These are phyloP conservation scores for Aspergillus nidulans DNA, from an alignment of 495 filamentous ascomycete genomes.

Conservation along the genomic window DNA sequence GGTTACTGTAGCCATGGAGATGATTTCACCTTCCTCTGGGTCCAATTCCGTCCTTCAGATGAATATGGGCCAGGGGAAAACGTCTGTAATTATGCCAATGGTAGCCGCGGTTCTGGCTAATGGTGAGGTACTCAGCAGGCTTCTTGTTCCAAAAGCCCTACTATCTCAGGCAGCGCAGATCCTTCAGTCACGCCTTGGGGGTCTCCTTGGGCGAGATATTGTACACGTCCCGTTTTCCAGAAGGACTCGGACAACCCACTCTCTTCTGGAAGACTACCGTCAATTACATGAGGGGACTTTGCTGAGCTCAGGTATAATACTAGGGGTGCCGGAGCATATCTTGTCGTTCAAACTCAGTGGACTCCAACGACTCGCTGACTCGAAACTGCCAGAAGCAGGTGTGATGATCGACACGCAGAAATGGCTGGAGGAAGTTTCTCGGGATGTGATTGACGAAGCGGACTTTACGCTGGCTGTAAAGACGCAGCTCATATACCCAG, in stretches of 20 bases:
- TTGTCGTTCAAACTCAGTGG: slow-evolving; percentile 66
- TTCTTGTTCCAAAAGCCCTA: slow-evolving; percentile 60
- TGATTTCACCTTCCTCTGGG: slow-evolving; percentile 43
- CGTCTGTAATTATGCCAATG: slow-evolving; percentile 63
- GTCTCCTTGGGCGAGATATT: slow-evolving; percentile 52
- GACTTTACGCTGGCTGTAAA: slow-evolving; percentile 58
- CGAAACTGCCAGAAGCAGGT: not conserved
- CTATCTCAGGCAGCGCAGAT: slow-evolving; percentile 58
- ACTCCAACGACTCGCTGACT: slow-evolving; percentile 42
- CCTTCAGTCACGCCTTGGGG: slow-evolving; percentile 53
- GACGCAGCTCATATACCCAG: slow-evolving; percentile 63
- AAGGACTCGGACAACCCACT: slow-evolving; percentile 19
- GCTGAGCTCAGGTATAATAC: slow-evolving; percentile 45
- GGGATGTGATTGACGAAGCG: slow-evolving; percentile 60
- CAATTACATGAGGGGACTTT: slow-evolving; percentile 41
- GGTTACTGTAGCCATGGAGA: slow-evolving; percentile 49
- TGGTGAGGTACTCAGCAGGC: slow-evolving; percentile 44
- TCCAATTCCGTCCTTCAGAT: slow-evolving; percentile 60
- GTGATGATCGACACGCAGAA: slow-evolving; percentile 22
- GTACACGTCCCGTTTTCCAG: slow-evolving; percentile 43
- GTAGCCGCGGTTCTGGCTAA: slow-evolving; percentile 54
- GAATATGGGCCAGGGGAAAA: slow-evolving; percentile 74
- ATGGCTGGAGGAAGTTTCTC: slow-evolving; percentile 37
- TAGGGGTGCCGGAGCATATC: slow-evolving; percentile 64
- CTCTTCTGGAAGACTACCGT: slow-evolving; percentile 10